A percentile compares a stretch with the other conserved stretches of the same genome.
These are phyloP conservation scores for Pichia sp. DNA, from an alignment of 1,139 yeast genomes.

Conservation along the genomic window DNA sequence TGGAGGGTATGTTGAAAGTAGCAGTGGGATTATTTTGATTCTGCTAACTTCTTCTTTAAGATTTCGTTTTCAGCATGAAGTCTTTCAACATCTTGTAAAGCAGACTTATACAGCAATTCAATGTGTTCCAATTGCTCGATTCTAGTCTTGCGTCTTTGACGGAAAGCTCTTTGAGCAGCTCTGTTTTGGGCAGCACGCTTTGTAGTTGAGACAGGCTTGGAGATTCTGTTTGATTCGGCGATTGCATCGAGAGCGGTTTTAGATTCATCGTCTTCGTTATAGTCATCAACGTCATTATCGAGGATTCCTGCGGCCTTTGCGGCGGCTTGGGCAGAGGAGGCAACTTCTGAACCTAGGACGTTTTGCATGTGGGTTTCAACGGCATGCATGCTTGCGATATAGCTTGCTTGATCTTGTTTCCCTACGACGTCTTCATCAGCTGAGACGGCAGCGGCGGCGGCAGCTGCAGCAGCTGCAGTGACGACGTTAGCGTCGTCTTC, in stretches of 20 bases:
- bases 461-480: neutral
- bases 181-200: constrained; percentile 90
- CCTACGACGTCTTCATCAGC: neutral
- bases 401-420: neutral
- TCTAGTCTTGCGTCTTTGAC: constrained; percentile 75
- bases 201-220: constrained; percentile 57
- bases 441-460: neutral
- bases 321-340: no score
- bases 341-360: neutral
- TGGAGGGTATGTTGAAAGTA: neutral
- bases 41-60: constrained; percentile 7
- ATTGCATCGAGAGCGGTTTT: constrained; percentile 11
- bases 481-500: no score
- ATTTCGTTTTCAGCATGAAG: constrained; percentile 9
- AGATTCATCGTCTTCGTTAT: no score
- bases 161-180: constrained; percentile 84
- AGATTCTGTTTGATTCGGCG: constrained; percentile 5
- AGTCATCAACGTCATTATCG: neutral
- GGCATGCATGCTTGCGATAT: constrained; percentile 1
- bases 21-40: neutral
- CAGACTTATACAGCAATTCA: constrained; percentile 41
- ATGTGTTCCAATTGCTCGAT: constrained; percentile 74
- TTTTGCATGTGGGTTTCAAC: constrained; percentile 4
- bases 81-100: constrained; percentile 6
- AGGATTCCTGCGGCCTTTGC: neutral